phyloP scores from a whole-genome alignment of 345 rosid genomes.

The Boechera divaricarpa region DNA sequence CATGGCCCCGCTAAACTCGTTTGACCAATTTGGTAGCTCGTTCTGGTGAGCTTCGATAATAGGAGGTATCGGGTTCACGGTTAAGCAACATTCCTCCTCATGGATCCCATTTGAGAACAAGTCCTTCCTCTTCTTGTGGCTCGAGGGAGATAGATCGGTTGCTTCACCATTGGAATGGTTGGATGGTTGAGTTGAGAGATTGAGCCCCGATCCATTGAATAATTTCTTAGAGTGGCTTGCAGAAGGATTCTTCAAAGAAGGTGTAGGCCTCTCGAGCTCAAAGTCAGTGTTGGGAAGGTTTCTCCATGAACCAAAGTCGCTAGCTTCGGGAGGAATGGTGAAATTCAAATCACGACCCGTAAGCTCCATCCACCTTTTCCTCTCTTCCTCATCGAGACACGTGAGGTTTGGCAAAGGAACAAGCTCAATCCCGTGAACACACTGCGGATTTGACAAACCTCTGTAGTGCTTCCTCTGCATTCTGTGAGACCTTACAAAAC shows the following conservation, averaged over 20 bases:
- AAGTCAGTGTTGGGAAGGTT: constrained; percentile 90
- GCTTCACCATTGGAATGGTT: constrained; percentile 66
- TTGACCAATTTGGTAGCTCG: constrained; percentile 68
- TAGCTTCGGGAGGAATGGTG: constrained; percentile 76
- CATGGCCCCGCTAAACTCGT: constrained; percentile 85
- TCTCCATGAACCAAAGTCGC: constrained; percentile 95
- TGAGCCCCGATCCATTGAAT: constrained; percentile 86
- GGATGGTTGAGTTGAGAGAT: constrained; percentile 74
- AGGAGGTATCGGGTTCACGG: constrained; percentile 54
- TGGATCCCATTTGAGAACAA: constrained; percentile 62
- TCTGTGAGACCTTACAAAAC: constrained; percentile 90
- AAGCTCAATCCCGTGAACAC: constrained; percentile 89
- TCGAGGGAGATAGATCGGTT: constrained; percentile 70
- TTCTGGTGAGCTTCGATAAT: constrained; percentile 62
- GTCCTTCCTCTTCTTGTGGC: constrained; percentile 82
- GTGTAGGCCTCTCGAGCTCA: constrained; percentile 79
- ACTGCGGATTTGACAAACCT: constrained; percentile 96
- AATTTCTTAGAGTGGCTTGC: constrained; percentile 68
- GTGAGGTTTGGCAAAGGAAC: constrained; percentile 76
- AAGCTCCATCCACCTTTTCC: constrained; percentile 88
- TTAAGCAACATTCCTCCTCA: constrained; percentile 65
- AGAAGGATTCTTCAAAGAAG: constrained; percentile 57
- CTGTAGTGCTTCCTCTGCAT: constrained; percentile 98
- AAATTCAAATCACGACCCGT: constrained; percentile 90
- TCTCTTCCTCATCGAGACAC: constrained; percentile 84